Evolutionary conservation across 2,329 filamentous ascomycete genomes (phyloP), one percentile per base, ranked within the genome.

Genomic region (Gaeumannomyces sp.): DNA sequence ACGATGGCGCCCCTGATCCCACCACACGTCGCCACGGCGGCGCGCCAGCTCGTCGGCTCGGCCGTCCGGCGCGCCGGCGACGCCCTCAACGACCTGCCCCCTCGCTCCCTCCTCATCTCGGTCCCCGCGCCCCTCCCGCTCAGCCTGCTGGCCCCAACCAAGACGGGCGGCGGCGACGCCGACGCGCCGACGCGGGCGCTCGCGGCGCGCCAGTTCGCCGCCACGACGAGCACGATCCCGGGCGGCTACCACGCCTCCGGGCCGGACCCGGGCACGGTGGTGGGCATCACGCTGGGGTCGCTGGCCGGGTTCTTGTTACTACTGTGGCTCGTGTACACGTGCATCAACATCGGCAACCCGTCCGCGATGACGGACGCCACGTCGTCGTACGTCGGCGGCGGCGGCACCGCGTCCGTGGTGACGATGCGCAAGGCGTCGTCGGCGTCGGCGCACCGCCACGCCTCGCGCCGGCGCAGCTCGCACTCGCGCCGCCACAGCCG

Each of bases 221-320:
- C 65, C 29, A 71, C 67, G 2, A 70, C 72, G 3, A 66, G 69
- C 28, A 73, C 73, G 6, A 70, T 76, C 35, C 74, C 75, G 2
- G 68, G 71, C 56, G 65, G 66, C 35, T 77, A 77, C 68, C 72
- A 70, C 33, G 53, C 65, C n/a, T 64, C 65, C 4, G 68, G 71
- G 4, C 74, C 71, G 0, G 66, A 67, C 59, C 67, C 74, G 1
- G 78, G 79, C 60, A 71, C 77, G 19, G 74, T 80, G 11, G 74
- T 75, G 71, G 73, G 73, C 73, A 74, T 83, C 67, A 72, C 70
- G 8, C 71, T 77, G 28, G 76, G 76, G 58, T 76, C 77, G 29
- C 79, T 70, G 78, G 87, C 22, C 83, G 76, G 72, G 16, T 77
- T 77, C 61, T 65, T 76, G 31, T 69, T 77, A 11, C 62, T 76